Percentiles rank a stretch among this genome's conserved stretches.
Evolutionary conservation across 176 grass and related monocot species (phyloP).

Genomic region (Cymbopogon citratus): DNA sequence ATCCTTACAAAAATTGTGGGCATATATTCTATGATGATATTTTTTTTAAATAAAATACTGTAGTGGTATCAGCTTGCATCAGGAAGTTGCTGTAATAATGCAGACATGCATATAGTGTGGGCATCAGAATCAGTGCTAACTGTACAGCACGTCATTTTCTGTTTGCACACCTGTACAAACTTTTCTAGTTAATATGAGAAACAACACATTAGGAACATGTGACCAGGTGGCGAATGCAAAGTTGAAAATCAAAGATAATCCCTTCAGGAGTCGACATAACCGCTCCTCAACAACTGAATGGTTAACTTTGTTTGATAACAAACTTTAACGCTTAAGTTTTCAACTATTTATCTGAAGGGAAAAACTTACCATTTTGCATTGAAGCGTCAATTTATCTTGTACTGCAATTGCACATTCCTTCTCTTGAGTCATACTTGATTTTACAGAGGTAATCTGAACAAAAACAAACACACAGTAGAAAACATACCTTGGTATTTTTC

Average conservation of each 20-base stretch:
- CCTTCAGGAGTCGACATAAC: not conserved
- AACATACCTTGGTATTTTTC: not conserved
- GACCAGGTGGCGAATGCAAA: not conserved
- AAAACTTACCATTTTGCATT: constrained; percentile 46
- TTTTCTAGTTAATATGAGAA: not conserved
- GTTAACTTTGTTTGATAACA: not conserved
- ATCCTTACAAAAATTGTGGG: not conserved
- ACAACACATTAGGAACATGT: not conserved
- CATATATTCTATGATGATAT: not conserved
- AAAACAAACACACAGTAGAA: not conserved
- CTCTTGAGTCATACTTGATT: constrained; percentile 34
- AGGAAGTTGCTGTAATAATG: not conserved
- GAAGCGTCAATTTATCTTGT: constrained; percentile 47
- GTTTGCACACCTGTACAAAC: not conserved
- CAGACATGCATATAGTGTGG: not conserved
- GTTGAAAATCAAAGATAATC: not conserved
- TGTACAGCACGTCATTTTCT: not conserved
- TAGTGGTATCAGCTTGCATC: not conserved
- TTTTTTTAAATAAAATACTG: not conserved
- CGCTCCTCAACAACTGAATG: not conserved
- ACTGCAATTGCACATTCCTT: constrained; percentile 29
- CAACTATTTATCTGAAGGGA: not conserved
- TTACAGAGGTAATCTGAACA: constrained; percentile 34
- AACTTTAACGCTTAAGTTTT: not conserved
- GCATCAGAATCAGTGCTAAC: not conserved